Evolutionary conservation across 2,329 filamentous ascomycete genomes (phyloP).

Genomic region (Hortaea sp.): DNA sequence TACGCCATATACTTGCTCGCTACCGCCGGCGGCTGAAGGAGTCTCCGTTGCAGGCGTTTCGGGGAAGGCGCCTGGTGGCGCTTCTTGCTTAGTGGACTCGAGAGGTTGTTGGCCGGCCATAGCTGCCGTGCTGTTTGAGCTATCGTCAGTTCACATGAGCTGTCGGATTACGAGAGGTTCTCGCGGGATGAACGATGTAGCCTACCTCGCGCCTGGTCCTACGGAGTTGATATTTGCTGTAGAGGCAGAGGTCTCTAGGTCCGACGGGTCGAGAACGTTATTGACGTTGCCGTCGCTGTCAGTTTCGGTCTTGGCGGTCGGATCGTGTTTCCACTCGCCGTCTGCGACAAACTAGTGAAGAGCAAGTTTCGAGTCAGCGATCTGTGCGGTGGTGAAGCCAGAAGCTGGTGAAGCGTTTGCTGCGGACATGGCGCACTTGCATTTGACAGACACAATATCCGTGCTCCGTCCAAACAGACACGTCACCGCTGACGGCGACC

Average conservation of each 20-base stretch:
- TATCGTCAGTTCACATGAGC: slow-evolving; percentile 44
- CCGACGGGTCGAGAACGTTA: slow-evolving; percentile 73
- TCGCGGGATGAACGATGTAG: slow-evolving; percentile 27
- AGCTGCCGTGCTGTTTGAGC: slow-evolving; percentile 51
- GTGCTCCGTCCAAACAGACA: no score
- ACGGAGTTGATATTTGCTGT: slow-evolving; percentile 51
- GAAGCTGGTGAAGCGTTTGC: not conserved
- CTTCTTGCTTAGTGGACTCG: slow-evolving; percentile 23
- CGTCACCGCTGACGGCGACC: not conserved
- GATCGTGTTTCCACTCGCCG: slow-evolving; percentile 78
- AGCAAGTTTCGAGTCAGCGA: not conserved
- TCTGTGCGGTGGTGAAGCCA: not conserved
- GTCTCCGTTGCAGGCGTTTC: slow-evolving; percentile 50
- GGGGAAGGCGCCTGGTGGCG: slow-evolving; percentile 59
- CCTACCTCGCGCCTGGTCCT: slow-evolving; percentile 53
- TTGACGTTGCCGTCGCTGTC: slow-evolving; percentile 81
- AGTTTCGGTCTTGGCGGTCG: slow-evolving; percentile 67
- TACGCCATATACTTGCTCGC: slow-evolving; percentile 36
- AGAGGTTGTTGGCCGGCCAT: slow-evolving; percentile 59
- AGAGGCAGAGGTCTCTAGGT: slow-evolving; percentile 49
- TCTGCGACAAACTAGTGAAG: slow-evolving; percentile 74
- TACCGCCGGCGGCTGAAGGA: not conserved
- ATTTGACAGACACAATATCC: no score
- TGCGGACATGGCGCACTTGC: not conserved
- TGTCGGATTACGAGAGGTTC: slow-evolving; percentile 48